phyloP scores from a whole-genome alignment of 345 rosid species.

The Conringia planisiliqua region DNA sequence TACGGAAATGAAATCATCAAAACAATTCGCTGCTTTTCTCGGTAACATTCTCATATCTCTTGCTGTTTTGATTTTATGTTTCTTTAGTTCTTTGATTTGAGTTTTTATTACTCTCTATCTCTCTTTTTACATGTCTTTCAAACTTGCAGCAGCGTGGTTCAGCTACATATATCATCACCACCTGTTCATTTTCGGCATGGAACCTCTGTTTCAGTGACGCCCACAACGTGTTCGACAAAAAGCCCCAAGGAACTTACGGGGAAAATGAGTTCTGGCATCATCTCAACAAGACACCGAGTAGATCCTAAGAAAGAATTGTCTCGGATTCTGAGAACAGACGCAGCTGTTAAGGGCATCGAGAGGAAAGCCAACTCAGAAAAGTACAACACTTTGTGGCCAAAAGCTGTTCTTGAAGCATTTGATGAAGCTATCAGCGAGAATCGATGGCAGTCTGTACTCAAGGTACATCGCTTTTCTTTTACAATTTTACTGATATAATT shows the following conservation, averaged over 20 bases:
- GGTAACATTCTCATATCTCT: slow-evolving; percentile 1
- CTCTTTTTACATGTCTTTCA: neutral
- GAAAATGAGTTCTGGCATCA: slow-evolving; percentile 16
- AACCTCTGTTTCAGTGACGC: slow-evolving; percentile 8
- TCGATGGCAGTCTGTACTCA: slow-evolving; percentile 64
- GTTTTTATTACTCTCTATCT: neutral
- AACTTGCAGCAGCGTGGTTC: slow-evolving; percentile 14
- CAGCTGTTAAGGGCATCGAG: slow-evolving; percentile 63
- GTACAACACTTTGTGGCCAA: slow-evolving; percentile 73
- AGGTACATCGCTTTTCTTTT: slow-evolving; percentile 39
- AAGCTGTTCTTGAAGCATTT: slow-evolving; percentile 80
- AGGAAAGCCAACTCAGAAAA: slow-evolving; percentile 68
- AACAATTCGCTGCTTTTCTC: neutral
- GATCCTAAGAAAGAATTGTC: slow-evolving; percentile 58
- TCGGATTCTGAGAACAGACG: slow-evolving; percentile 59
- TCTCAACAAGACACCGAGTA: slow-evolving; percentile 36
- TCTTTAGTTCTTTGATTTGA: neutral
- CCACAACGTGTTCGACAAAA: slow-evolving; percentile 42
- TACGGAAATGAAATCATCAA: neutral
- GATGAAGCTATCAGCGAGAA: slow-evolving; percentile 61
- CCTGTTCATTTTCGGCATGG: neutral
- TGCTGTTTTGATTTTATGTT: neutral
- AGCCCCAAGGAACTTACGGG: slow-evolving; percentile 25
- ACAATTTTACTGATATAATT: neutral
- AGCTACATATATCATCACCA: neutral